Percentiles rank a stretch among this genome's conserved stretches.
These are phyloP conservation scores for Neocatenulostroma microsporum DNA, from an alignment of 2,329 filamentous ascomycete species.

Conservation along the genomic window DNA sequence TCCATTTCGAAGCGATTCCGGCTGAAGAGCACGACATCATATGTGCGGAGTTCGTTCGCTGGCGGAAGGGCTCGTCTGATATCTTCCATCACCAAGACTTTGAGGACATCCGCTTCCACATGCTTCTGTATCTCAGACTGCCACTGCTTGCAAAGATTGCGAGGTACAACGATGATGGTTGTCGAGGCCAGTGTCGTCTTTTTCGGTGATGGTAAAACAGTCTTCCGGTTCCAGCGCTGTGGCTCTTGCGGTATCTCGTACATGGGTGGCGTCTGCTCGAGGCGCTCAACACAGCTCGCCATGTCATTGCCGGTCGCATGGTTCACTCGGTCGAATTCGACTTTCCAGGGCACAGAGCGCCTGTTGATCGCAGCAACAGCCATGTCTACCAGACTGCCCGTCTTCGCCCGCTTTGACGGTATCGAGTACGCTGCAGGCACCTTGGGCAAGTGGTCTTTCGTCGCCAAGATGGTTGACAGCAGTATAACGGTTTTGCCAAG, in stretches of 20 bases:
- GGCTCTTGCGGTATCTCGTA: slow-evolving; percentile 36
- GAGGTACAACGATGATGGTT: slow-evolving; percentile 72
- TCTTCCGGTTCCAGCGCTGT: slow-evolving; percentile 37
- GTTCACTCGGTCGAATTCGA: slow-evolving; percentile 50
- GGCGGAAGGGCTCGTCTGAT: slow-evolving; percentile 48
- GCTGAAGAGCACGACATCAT: slow-evolving; percentile 73
- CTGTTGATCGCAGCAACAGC: slow-evolving; percentile 61
- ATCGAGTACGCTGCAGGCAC: slow-evolving; percentile 55
- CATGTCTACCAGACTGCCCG: slow-evolving; percentile 66
- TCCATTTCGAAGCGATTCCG: slow-evolving; percentile 64
- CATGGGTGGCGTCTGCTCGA: slow-evolving; percentile 34
- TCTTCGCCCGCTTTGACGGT: slow-evolving; percentile 36
- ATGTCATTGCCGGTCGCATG: slow-evolving; percentile 45
- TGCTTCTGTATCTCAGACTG: slow-evolving; percentile 71
- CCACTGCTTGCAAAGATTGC: slow-evolving; percentile 82
- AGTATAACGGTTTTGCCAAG: slow-evolving; percentile 82
- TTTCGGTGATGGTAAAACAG: slow-evolving; percentile 33
- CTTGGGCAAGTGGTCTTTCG: slow-evolving; percentile 57
- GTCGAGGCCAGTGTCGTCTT: slow-evolving; percentile 58
- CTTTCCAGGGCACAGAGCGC: slow-evolving; percentile 62
- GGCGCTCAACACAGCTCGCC: slow-evolving; percentile 45
- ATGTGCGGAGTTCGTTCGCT: slow-evolving; percentile 51
- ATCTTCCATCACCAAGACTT: slow-evolving; percentile 54
- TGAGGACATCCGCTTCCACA: slow-evolving; percentile 50
- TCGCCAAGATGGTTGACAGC: slow-evolving; percentile 62